These are phyloP conservation scores for Ophiostoma ulmi DNA, from an alignment of 2,329 filamentous ascomycete genomes.

Conservation along the genomic window DNA sequence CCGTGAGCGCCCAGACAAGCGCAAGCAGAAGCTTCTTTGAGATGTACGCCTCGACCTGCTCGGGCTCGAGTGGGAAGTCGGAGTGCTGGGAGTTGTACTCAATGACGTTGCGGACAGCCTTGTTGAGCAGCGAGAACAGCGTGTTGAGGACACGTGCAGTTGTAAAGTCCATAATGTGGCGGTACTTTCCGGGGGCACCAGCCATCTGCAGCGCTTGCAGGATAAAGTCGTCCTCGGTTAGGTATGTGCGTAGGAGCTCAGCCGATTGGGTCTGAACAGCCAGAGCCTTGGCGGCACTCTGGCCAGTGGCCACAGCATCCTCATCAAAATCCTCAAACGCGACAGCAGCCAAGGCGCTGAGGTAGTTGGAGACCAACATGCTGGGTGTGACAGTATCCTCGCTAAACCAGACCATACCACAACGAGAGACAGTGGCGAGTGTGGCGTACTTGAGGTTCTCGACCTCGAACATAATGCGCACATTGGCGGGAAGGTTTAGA, in stretches of 20 bases:
- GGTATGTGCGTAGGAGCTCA: slow-evolving; percentile 67
- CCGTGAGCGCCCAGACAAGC: slow-evolving; percentile 90
- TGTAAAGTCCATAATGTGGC: slow-evolving; percentile 98
- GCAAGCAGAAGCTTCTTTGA: slow-evolving; percentile 92
- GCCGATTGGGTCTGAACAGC: slow-evolving; percentile 75
- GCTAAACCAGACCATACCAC: slow-evolving; percentile 99
- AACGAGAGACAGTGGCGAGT: slow-evolving; percentile 96
- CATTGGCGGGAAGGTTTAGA: slow-evolving; percentile 87
- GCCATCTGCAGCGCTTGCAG: slow-evolving; percentile 71
- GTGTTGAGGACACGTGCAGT: slow-evolving; percentile 85
- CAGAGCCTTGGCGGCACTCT: slow-evolving; percentile 71
- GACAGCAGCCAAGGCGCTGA: slow-evolving; percentile 73
- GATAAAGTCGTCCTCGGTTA: slow-evolving; percentile 77
- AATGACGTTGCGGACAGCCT: slow-evolving; percentile 82
- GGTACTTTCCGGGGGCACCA: slow-evolving; percentile 63
- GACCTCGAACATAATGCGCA: slow-evolving; percentile 99
- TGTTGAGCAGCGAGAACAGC: slow-evolving; percentile 91
- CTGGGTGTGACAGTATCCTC: slow-evolving; percentile 89
- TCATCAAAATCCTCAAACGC: slow-evolving; percentile 95
- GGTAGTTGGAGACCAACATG: slow-evolving; percentile 91
- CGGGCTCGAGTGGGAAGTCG: slow-evolving; percentile 86
- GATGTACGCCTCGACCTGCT: slow-evolving; percentile 83
- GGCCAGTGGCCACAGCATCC: slow-evolving; percentile 67
- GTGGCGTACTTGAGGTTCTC: slow-evolving; percentile 97
- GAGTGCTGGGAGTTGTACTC: slow-evolving; percentile 94